Base-by-base conservation (phyloP, 2,329 filamentous ascomycete genomes). In the Monosporascus sp. region DNA sequence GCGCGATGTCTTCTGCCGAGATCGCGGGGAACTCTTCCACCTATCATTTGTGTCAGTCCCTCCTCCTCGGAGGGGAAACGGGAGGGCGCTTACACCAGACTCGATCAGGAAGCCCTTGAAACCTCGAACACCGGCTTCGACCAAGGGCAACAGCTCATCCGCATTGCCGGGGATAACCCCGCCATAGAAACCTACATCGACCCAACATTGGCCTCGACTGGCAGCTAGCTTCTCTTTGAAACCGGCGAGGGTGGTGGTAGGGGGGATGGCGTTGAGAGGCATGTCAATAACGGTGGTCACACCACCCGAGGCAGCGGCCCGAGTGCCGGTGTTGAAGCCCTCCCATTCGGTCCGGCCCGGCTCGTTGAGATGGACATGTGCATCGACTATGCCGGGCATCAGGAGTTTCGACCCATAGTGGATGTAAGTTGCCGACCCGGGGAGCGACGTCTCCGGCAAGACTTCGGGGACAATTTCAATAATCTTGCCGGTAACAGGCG, bases 101-200 rank as follows among this genome's bases (percentile, higher is more conserved):
- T 97, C 91, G 67, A 97, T 97, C 63, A 99, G 73, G 71, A 99
- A 99, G 1, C 93, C 93, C 74, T 99, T 99, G 80, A 99, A 97
- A 14, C 94, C 94, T 59, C 92, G 81, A 11, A 97, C 93, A 51
- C 94, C 94, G 41, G 85, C 88, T 53, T 89, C 81, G 1, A 97
- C 88, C 4, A 99, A 77, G 0, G 85, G 86, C 62, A 89, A 83
- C 52, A 99, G 74, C 65, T 97, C 85, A 11, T 81, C 71, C 3
- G 86, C 82, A 67, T 99, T 99, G 2, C 93, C 94, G 3, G 94
- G 94, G 48, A 99, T 85, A 39, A 97, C 85, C 35, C 94, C 94
- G 25, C 94, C 94, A 68, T 97, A 97, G 72, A 99, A 97, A 31
- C 91, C 94, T n/a, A 97, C 92, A 64, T 97, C 94, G 25, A 97